Conservation (phyloP, 2,329 filamentous ascomycete species). For the Podosphaera xanthii region DNA sequence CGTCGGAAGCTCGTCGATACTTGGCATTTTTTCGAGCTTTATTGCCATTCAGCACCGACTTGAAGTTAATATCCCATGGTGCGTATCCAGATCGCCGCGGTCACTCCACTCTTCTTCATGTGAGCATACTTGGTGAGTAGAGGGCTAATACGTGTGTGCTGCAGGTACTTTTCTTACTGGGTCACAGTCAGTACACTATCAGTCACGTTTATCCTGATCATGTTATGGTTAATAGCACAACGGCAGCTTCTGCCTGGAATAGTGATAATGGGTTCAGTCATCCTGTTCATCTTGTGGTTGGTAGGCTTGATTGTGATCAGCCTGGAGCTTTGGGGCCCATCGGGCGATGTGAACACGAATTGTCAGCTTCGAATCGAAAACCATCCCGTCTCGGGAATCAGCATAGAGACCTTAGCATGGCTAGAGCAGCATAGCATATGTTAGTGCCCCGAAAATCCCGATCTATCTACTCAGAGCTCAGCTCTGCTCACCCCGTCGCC, state of each 20-base stretch:
- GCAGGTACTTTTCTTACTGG: slow-evolving; percentile 45
- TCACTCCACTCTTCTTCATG: too few relatives aligned
- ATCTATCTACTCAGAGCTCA: too few relatives aligned
- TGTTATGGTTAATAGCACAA: slow-evolving; percentile 38
- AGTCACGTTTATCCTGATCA: slow-evolving; percentile 40
- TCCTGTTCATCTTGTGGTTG: slow-evolving; percentile 45
- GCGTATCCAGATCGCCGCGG: slow-evolving; percentile 9
- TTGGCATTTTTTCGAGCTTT: slow-evolving; percentile 39
- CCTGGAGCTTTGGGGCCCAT: slow-evolving; percentile 39
- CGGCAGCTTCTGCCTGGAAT: slow-evolving; percentile 40
- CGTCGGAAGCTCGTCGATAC: slow-evolving; percentile 30
- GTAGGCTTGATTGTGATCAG: slow-evolving; percentile 38
- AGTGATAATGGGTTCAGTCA: slow-evolving; percentile 40
- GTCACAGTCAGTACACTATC: slow-evolving; percentile 35
- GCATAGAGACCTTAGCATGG: slow-evolving; percentile 34
- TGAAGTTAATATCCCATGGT: slow-evolving; percentile 35
- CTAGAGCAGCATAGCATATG: slow-evolving; percentile 40
- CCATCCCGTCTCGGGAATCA: slow-evolving; percentile 26
- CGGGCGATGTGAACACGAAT: slow-evolving; percentile 32
- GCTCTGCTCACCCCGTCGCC: too few relatives aligned
- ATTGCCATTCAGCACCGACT: slow-evolving; percentile 34
- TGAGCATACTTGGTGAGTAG: background rate
- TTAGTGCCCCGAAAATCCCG: slow-evolving; percentile 18
- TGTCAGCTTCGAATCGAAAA: slow-evolving; percentile 36
- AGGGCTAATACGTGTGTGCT: background rate